phyloP scores from a whole-genome alignment of 2,329 filamentous ascomycete species.

The Fusarium avenaceum region DNA sequence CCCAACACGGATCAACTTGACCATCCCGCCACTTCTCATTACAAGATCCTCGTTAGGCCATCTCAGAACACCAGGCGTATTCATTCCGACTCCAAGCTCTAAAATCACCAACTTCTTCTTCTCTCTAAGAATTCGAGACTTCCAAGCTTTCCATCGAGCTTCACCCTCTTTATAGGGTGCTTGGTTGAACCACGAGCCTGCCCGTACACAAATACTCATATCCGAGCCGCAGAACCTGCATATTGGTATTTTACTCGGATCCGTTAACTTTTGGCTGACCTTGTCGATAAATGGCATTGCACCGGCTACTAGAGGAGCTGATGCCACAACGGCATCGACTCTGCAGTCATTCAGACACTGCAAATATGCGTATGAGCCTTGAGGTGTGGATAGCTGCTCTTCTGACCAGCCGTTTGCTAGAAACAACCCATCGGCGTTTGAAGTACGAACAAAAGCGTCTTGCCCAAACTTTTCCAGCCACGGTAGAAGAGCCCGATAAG shows the following conservation, averaged over 20 bases:
- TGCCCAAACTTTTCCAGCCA: conserved; percentile 25
- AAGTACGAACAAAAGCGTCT: conserved; percentile 37
- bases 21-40: conserved; percentile 13
- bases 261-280: conserved; percentile 28
- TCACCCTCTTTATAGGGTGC: conserved; percentile 33
- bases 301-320: conserved; percentile 23
- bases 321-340: conserved; percentile 18
- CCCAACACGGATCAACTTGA: conserved; percentile 39
- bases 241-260: conserved; percentile 23
- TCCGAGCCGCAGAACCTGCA: conserved; percentile 41
- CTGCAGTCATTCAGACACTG: conserved; percentile 44
- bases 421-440: neutral
- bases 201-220: conserved; percentile 45
- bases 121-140: neutral
- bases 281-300: conserved; percentile 24
- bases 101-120: conserved; percentile 40
- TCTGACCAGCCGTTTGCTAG: conserved; percentile 6
- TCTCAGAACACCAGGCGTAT: conserved; percentile 42
- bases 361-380: conserved; percentile 13
- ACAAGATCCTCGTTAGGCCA: conserved; percentile 47
- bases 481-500: conserved; percentile 28
- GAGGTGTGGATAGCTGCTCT: conserved; percentile 8
- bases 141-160: conserved; percentile 27
- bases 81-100: conserved; percentile 43
- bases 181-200: conserved; percentile 39